Percentiles rank a stretch among this genome's conserved stretches.
Evolutionary conservation across 305 asterid species (phyloP).

Genomic region (Solanum chacoense): DNA sequence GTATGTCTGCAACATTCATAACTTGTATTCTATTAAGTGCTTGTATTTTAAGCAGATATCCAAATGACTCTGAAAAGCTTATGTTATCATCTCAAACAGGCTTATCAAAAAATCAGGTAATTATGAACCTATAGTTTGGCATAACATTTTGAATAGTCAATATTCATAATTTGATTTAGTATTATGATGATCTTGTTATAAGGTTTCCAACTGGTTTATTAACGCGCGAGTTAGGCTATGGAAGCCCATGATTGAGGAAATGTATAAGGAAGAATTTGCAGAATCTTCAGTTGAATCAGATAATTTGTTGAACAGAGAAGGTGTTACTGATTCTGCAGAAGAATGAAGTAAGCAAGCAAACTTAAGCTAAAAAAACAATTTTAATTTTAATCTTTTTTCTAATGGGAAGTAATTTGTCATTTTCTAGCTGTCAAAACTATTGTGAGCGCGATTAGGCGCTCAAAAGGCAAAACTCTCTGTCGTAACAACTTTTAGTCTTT

Average conservation of each 20-base stretch:
- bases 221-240: conserved; percentile 91
- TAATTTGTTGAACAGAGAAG: conserved; percentile 33
- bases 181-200: neutral
- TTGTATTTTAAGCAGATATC: conserved; percentile 68
- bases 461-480: neutral
- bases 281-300: conserved; percentile 55
- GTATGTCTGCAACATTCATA: neutral
- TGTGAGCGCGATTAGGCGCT: neutral
- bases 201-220: conserved; percentile 96
- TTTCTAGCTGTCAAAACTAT: neutral
- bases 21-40: neutral
- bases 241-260: conserved; percentile 98
- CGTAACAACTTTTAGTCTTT: neutral
- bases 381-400: neutral
- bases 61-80: conserved; percentile 81
- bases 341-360: conserved; percentile 15
- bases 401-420: neutral
- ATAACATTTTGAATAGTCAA: neutral
- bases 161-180: neutral
- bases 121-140: neutral
- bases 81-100: conserved; percentile 88
- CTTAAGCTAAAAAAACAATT: neutral
- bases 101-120: conserved; percentile 84
- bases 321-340: conserved; percentile 45
- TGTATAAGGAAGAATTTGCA: conserved; percentile 82